Evolutionary conservation across 1,139 yeast species (phyloP).

Genomic region (Kodamaea fungicola): DNA sequence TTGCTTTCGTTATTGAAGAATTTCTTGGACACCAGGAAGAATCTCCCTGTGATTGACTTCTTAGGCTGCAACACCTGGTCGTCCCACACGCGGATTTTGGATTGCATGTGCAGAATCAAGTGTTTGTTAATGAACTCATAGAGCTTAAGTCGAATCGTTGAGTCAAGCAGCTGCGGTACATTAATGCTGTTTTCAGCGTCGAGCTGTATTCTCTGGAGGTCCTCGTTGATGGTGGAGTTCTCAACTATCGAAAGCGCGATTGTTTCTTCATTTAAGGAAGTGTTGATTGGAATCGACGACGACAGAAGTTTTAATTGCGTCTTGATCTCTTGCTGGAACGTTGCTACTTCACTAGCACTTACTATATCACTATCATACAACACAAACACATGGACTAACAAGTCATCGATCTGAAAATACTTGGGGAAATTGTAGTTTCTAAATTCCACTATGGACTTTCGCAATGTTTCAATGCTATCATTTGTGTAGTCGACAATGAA

Average conservation of each 20-base stretch:
- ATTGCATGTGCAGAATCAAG: conserved; percentile 77
- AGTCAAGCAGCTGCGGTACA: conserved; percentile 37
- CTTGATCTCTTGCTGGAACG: conserved; percentile 31
- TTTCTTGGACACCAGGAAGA: conserved; percentile 65
- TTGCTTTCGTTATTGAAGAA: conserved; percentile 38
- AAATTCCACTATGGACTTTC: conserved; percentile 38
- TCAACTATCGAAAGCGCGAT: conserved; percentile 25
- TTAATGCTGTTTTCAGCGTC: conserved; percentile 11
- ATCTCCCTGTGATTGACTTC: conserved; percentile 67
- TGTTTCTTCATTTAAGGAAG: conserved; percentile 8
- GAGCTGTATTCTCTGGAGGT: conserved; percentile 39
- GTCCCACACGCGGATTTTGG: conserved; percentile 71
- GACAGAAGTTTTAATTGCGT: conserved; percentile 24
- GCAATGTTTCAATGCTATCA: conserved; percentile 49
- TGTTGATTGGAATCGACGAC: conserved; percentile 26
- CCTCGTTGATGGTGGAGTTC: conserved; percentile 53
- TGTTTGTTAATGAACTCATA: conserved; percentile 54
- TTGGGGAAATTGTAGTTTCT: conserved; percentile 49
- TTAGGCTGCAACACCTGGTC: conserved; percentile 69
- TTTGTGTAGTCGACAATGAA: conserved; percentile 53
- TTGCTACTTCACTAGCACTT: conserved; percentile 13
- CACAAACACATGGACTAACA: conserved; percentile 46
- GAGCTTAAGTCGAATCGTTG: conserved; percentile 39
- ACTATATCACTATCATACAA: conserved; percentile 28
- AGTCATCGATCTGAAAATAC: conserved; percentile 56